These are phyloP conservation scores for Dendrothele bispora DNA, from an alignment of 768 basidiomycete genomes.

Conservation along the genomic window DNA sequence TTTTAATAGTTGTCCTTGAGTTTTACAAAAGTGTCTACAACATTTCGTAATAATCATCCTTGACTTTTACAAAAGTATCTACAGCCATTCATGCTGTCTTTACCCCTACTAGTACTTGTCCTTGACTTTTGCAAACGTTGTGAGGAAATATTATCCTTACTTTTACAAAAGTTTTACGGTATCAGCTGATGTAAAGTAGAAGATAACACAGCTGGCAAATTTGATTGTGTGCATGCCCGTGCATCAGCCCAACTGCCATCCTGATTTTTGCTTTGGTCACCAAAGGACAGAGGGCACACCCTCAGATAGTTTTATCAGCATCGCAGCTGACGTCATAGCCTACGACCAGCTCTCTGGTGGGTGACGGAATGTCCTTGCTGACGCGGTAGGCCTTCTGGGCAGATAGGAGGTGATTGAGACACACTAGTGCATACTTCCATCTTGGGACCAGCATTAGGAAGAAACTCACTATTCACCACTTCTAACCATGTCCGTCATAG, in stretches of 20 bases:
- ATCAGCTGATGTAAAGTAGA: slow-evolving; percentile 9
- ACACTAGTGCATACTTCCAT: slow-evolving; percentile 19
- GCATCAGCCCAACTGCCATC: slow-evolving; percentile 15
- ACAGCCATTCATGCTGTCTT: no score
- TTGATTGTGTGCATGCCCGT: slow-evolving; percentile 19
- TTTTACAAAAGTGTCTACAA: no score
- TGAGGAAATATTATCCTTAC: no score
- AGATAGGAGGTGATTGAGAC: slow-evolving; percentile 10
- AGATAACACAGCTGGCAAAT: slow-evolving; percentile 18
- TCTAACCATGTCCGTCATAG: not conserved
- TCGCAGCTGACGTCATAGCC: slow-evolving; percentile 22
- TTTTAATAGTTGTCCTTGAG: no score
- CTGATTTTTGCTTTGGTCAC: no score
- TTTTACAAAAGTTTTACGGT: no score
- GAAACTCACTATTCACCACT: not conserved
- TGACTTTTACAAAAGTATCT: no score
- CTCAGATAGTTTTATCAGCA: slow-evolving; percentile 17
- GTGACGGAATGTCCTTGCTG: slow-evolving; percentile 1
- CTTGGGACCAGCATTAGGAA: slow-evolving; percentile 12
- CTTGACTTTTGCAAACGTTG: no score
- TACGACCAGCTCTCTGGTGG: not conserved
- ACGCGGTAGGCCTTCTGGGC: not conserved
- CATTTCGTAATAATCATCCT: no score
- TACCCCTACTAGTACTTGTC: no score
- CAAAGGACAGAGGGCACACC: slow-evolving; percentile 17